Base-by-base conservation (phyloP, 164 flowering plant genomes). In the Vitis labrusca region DNA sequence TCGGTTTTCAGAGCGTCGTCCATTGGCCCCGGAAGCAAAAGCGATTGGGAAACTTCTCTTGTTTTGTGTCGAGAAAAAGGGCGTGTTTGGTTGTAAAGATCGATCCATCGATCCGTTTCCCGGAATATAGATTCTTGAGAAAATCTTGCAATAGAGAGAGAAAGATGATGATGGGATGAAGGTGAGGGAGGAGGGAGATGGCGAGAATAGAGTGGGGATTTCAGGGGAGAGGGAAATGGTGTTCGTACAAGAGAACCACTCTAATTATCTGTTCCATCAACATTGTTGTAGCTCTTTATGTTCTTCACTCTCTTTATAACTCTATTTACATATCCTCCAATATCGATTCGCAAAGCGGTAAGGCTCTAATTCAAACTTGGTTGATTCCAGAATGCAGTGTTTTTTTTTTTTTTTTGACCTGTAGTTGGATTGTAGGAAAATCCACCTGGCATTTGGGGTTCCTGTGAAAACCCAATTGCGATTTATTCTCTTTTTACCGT, bases 241-340 rank as follows among this genome's bases (percentile, higher is more conserved):
- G 81, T 70, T 89, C 95, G 9, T 88, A 86, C 80, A 92, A 89
- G 85, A 80, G 81, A 65, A 85, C 81, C n/a, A 88, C 97, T 50
- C 71, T 92, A 47, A 51, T 91, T 32, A 74, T 92, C 71, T 93
- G 99, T 73, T 84, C 82, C 13, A 51, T 93, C 71, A 96, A 93
- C 82, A 81, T 93, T 69, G 78, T 85, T 13, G 84, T 91, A 53
- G 97, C 95, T 70, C 95, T 96, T 48, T 93, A 76, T 76, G 89
- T 88, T 72, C 86, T 96, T 55, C 91, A 81, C 74, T 85, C 89
- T 66, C 87, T 93, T 63, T 92, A 82, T 74, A 71, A 78, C 30
- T 89, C 92, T 47, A 73, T 90, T 57, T 85, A 90, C 76, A 64
- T 84, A 59, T 85, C 79, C 77, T 77, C 94, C 72, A 67, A 47